Evolutionary conservation across 2,329 filamentous ascomycete genomes (phyloP), one percentile per base, ranked within the genome.

Genomic region (Fusarium sp.): DNA sequence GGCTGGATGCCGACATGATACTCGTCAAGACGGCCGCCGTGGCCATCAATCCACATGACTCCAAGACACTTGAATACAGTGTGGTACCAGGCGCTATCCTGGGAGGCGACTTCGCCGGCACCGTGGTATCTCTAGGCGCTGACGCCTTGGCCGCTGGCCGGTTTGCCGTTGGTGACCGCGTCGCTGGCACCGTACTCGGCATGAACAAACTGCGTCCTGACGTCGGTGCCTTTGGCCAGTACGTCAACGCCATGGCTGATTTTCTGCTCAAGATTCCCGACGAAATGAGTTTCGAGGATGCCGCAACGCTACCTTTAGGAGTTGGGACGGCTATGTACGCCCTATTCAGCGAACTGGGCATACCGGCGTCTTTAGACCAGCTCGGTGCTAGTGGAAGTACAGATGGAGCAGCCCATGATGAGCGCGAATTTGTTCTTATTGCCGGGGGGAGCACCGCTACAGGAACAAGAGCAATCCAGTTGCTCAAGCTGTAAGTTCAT

Each of bases 401-500:
- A 10, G 30, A 6, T 31, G 30, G 30, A 10, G 7, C 30, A 7
- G 37, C 6, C 15, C 7, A 39, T 6, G 37, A 39, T 0, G 60
- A 67, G 30, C 23, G 63, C n/a, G 52, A 62, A 18, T 61, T 66
- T 43, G 76, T 87, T 0, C 73, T 87, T 1, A 80, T 87, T 4
- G 81, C 80, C 47, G 85, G 85, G 2, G 86, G 84, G 2, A 77
- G 75, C 36, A 84, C 83, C 2, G 75, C 83, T 0, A 80, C 77
- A 1, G 85, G 84, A 1, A 82, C 81, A 1, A 72, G 80, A 55
- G 83, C 82, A 0, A 79, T 85, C 5, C 85, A 87, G 68, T 47
- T 86, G 13, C 69, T 83, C 15, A 79, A 76, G 68, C 11, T 16
- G 7, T 39, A n/a, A 39, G 37, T 39, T 7, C 6, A 9, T 13